Conservation (phyloP, 2,329 filamentous ascomycete genomes). For the Neonectria faginata region DNA sequence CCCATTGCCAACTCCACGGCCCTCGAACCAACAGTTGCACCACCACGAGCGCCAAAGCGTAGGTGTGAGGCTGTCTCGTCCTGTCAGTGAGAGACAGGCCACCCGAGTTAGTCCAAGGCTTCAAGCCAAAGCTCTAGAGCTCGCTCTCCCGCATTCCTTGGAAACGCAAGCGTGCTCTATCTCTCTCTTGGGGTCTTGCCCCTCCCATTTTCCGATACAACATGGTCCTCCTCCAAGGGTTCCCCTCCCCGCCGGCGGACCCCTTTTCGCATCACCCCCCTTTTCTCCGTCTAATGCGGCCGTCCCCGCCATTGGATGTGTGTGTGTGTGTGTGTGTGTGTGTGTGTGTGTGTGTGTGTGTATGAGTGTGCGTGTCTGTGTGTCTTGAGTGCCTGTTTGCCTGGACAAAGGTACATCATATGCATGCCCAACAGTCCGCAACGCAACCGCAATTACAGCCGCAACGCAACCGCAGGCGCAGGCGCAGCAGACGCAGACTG, state of each 20-base stretch:
- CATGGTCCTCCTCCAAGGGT: constrained; percentile 1
- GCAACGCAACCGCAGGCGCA: not conserved
- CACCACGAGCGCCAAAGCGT: constrained; percentile 5
- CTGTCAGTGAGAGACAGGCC: constrained; percentile 5
- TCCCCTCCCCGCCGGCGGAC: not conserved
- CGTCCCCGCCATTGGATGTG: constrained; percentile 24
- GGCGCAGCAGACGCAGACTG: not conserved
- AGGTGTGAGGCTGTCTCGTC: not conserved
- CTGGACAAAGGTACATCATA: not conserved
- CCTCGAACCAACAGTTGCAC: not conserved
- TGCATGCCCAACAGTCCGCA: constrained; percentile 18
- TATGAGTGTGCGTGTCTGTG: no score
- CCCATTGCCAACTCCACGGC: constrained; percentile 9
- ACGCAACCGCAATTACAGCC: not conserved
- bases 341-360: not conserved
- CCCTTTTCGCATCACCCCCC: not conserved
- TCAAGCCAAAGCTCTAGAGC: not conserved
- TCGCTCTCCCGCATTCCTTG: constrained; percentile 7
- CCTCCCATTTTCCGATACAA: not conserved
- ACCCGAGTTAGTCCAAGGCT: constrained; percentile 6
- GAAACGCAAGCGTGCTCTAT: not conserved
- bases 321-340: constrained; percentile 10
- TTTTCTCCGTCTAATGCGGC: constrained; percentile 22
- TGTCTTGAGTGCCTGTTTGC: not conserved
- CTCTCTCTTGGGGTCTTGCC: not conserved